These are phyloP conservation scores for Corymbia maculata DNA, from an alignment of 345 rosid genomes.

Conservation along the genomic window DNA sequence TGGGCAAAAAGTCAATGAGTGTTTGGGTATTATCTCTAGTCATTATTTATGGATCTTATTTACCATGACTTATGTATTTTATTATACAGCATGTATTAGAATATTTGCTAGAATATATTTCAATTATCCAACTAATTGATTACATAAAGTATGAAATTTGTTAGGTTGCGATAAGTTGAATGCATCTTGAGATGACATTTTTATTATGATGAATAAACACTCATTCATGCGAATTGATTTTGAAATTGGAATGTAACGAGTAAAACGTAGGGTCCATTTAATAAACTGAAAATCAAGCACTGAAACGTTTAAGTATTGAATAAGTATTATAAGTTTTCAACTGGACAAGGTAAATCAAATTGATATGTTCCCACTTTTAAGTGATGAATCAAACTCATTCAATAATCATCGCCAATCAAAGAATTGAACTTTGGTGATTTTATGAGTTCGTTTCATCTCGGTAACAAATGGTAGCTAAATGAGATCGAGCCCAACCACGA, in stretches of 20 bases:
- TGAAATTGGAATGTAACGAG: neutral
- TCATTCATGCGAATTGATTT: neutral
- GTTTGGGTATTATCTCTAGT: neutral
- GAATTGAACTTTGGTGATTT: neutral
- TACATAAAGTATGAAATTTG: neutral
- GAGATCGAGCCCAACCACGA: neutral
- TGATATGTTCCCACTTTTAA: neutral
- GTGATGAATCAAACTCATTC: neutral
- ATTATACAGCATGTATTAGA: neutral
- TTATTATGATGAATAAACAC: neutral
- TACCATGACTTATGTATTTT: neutral
- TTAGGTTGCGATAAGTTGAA: neutral
- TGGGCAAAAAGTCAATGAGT: accelerated
- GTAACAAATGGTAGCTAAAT: neutral
- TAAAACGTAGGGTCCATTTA: neutral
- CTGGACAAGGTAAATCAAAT: neutral
- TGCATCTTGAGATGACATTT: neutral
- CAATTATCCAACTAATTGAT: neutral
- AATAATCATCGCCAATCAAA: neutral
- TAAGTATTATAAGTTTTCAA: neutral
- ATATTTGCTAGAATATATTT: neutral
- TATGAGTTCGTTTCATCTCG: neutral
- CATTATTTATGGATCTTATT: neutral
- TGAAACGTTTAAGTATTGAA: neutral
- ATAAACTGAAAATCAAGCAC: neutral